phyloP scores from a whole-genome alignment of 805 yeast genomes.

The Trichomonascus vanleenenianus region DNA sequence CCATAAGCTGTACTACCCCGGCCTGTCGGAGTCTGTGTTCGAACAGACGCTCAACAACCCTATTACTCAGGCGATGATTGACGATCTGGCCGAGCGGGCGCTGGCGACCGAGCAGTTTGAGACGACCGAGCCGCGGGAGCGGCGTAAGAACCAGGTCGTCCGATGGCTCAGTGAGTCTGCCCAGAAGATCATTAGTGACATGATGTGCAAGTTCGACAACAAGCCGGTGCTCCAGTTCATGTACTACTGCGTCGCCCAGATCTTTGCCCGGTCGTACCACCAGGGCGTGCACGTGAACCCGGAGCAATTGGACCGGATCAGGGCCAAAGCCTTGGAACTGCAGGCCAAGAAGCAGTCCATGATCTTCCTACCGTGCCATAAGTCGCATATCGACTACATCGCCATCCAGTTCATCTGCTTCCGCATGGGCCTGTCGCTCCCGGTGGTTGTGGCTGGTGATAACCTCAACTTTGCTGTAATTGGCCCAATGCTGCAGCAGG shows the following conservation, averaged over 20 bases:
- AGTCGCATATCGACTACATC: constrained; percentile 55
- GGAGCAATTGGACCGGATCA: constrained; percentile 28
- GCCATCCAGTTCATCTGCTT: constrained; percentile 47
- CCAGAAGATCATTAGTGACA: constrained; percentile 24
- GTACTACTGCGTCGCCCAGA: constrained; percentile 32
- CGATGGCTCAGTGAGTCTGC: constrained; percentile 27
- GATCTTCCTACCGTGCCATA: constrained; percentile 51
- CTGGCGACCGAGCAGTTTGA: constrained; percentile 23
- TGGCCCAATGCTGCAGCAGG: constrained; percentile 41
- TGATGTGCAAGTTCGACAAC: constrained; percentile 30
- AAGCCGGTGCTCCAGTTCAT: constrained; percentile 24
- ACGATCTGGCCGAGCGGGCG: constrained; percentile 25
- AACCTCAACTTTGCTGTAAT: constrained; percentile 52
- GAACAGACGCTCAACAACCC: constrained; percentile 26
- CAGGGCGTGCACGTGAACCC: constrained; percentile 35
- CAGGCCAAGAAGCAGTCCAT: constrained; percentile 29
- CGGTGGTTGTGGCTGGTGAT: constrained; percentile 59
- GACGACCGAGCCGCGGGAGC: constrained; percentile 19
- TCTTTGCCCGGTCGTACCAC: constrained; percentile 32
- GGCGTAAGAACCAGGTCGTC: constrained; percentile 22
- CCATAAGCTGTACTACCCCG: constrained; percentile 26
- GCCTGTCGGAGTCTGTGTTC: constrained; percentile 25
- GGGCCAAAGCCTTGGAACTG: constrained; percentile 28
- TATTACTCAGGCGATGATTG: constrained; percentile 24
- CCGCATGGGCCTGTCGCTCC: constrained; percentile 46